These are phyloP conservation scores for Leccinum subgranulosum DNA, from an alignment of 768 basidiomycete species.

Conservation along the genomic window DNA sequence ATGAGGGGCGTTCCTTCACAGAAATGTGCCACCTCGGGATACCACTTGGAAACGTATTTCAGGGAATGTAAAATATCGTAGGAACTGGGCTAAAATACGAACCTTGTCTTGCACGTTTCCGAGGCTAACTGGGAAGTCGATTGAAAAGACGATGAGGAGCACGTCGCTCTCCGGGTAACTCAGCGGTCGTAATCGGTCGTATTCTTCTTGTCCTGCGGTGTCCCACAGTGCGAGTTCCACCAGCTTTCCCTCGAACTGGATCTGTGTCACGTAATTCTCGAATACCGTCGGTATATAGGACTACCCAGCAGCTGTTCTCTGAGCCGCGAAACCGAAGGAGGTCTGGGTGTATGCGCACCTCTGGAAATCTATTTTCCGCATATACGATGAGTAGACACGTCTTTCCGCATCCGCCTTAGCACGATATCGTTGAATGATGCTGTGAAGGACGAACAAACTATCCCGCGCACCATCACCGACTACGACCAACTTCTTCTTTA, in stretches of 20 bases:
- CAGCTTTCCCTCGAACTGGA: conserved; percentile 81
- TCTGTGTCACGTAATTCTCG: conserved; percentile 90
- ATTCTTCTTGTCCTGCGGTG: conserved; percentile 96
- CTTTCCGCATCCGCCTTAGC: conserved; percentile 81
- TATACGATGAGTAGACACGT: conserved; percentile 96
- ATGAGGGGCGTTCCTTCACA: conserved; percentile 87
- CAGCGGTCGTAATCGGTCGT: conserved; percentile 82
- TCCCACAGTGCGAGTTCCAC: conserved; percentile 99
- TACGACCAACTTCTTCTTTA: conserved; percentile 86
- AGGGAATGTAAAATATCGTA: conserved; percentile 2
- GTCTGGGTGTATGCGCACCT: conserved; percentile 51
- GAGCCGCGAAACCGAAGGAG: conserved; percentile 13
- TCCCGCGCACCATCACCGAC: conserved; percentile 75
- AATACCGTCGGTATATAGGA: conserved; percentile 93
- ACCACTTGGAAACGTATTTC: conserved; percentile 58
- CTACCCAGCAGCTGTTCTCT: conserved; percentile 38
- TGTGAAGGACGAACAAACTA: conserved; percentile 24
- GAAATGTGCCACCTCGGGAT: conserved; percentile 89
- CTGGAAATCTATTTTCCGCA: conserved; percentile 93
- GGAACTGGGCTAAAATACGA: conserved; percentile 17
- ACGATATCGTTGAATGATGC: conserved; percentile 24
- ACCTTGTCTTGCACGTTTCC: conserved; percentile 91
- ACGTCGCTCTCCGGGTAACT: conserved; percentile 89
- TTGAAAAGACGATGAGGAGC: conserved; percentile 90
- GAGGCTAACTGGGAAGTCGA: conserved; percentile 89